Evolutionary conservation across 2,329 filamentous ascomycete genomes (phyloP), one percentile per base, ranked within the genome.

Genomic region (Xylariaceae sp.): DNA sequence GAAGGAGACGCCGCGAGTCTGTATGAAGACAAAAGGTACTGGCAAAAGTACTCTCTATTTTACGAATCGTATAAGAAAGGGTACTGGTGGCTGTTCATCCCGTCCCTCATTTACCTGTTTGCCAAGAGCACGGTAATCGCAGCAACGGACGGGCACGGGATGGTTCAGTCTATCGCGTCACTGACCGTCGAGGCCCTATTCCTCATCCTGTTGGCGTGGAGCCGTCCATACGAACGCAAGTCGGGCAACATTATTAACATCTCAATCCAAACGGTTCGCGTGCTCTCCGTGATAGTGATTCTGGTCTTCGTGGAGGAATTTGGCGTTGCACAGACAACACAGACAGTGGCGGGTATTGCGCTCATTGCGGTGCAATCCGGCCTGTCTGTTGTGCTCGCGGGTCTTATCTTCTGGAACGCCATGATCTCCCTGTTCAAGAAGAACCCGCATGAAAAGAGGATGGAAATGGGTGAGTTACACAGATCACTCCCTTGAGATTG

Each of bases 71-170:
- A 96, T 79, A 91, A 90, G 75, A 90, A 88, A 72, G 84, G 86
- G 64, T 96, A 92, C 76, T 99, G 94, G 94, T 97, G 92, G 92
- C 74, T 96, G 29, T 97, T 99, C 68, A 80, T 97, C 11, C 94
- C 94, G 0, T 78, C 81, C 58, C 96, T 97, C 66, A 58, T 91
- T 60, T 97, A 97, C 77, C 88, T 91, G 77, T 91, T 96, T 67
- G 86, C 84, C 68, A 94, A 94, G 74, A 91, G 92, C 52, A 87
- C 85, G 58, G 84, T 92, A 55, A 85, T 97, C 61, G 92, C 92
- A 11, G 88, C 84, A 32, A 89, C 83, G 43, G 87, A 96, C 67
- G 91, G 91, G 9, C 84, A 95, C 67, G 94, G 91, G 47, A 80
- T 95, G 71, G 74, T 81, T 4, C 94, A 99, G 74, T 86, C 87